Conservation (phyloP, 768 basidiomycete species). For the Pulveroboletus sp. region DNA sequence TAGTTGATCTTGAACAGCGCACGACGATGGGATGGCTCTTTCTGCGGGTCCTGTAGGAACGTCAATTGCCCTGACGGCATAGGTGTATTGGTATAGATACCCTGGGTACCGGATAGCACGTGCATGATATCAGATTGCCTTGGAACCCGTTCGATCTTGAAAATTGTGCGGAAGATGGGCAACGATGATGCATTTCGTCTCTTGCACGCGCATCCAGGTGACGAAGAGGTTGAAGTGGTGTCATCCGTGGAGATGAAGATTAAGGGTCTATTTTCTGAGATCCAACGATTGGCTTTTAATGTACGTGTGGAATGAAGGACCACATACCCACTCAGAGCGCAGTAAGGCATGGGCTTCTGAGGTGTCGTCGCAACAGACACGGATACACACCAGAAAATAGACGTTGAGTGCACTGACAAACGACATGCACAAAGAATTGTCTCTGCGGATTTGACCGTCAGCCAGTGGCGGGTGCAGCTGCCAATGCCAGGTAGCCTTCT, state of each 20-base stretch:
- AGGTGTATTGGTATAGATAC: no score
- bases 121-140: background rate
- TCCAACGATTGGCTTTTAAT: no score
- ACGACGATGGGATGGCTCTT: background rate
- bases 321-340: no score
- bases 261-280: no score
- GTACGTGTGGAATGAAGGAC: no score
- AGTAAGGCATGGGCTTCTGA: no score
- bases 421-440: background rate
- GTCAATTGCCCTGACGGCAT: background rate
- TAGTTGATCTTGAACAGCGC: background rate
- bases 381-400: slow-evolving; percentile 1
- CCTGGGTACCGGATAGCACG: no score
- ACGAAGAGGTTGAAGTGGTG: no score
- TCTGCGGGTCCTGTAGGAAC: background rate
- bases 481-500: no score
- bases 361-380: background rate
- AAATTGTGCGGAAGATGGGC: background rate
- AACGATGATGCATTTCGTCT: background rate
- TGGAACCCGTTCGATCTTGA: background rate
- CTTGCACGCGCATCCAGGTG: background rate
- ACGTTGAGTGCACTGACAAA: background rate
- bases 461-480: no score
- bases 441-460: background rate
- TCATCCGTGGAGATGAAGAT: no score